Percentiles rank a stretch among this genome's conserved stretches.
phyloP scores from a whole-genome alignment of 2,329 filamentous ascomycete species.

The Kalaharituber pfeilii region DNA sequence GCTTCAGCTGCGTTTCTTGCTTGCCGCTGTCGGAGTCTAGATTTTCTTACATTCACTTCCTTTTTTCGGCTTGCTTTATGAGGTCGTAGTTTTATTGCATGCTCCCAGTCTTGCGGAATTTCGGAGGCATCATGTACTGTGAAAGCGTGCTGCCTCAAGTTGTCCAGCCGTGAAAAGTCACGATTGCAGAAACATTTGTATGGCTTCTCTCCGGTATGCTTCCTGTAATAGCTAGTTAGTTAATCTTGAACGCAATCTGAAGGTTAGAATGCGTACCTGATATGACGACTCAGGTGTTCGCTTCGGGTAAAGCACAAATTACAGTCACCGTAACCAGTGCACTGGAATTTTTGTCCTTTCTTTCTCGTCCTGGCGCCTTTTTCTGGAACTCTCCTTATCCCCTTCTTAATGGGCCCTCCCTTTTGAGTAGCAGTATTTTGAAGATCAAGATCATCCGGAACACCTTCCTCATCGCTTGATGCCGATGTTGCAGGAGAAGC shows the following conservation, averaged over 20 bases:
- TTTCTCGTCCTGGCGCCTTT: constrained; percentile 34
- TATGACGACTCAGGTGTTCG: constrained; percentile 87
- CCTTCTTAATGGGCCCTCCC: background rate
- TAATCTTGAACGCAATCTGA: constrained; percentile 6
- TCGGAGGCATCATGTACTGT: constrained; percentile 97
- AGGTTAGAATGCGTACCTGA: constrained; percentile 43
- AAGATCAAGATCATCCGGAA: background rate
- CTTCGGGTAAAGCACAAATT: constrained; percentile 88
- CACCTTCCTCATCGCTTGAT: background rate
- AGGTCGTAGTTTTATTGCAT: background rate
- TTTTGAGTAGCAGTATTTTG: background rate
- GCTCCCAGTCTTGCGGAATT: constrained; percentile 75
- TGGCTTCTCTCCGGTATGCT: constrained; percentile 91
- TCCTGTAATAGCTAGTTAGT: constrained; percentile 37
- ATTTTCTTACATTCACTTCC: background rate
- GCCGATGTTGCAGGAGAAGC: background rate
- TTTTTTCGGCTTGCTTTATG: background rate
- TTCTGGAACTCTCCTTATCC: background rate
- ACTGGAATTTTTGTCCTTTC: constrained; percentile 91
- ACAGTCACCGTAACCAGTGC: constrained; percentile 85
- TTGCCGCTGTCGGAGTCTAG: background rate
- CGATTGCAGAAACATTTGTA: constrained; percentile 93
- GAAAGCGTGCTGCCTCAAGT: constrained; percentile 88
- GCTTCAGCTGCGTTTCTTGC: background rate
- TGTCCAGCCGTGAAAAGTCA: constrained; percentile 84